Conservation (phyloP, 352 stramenopile genomes). For the Phytophthora cryptogea region DNA sequence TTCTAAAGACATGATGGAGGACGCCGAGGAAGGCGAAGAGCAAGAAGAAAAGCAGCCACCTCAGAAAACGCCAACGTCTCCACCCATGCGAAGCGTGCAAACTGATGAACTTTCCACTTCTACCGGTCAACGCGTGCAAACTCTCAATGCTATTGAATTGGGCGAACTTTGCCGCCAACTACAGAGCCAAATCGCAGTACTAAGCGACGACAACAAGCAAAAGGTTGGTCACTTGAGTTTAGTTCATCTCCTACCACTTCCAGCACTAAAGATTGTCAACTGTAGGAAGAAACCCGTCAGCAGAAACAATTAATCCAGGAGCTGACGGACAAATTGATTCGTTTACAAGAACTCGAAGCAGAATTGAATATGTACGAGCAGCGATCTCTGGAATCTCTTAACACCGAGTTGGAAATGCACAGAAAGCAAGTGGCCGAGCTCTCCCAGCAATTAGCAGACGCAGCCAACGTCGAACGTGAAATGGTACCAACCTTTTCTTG, state of each 20-base stretch:
- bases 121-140: constrained; percentile 13
- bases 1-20: neutral
- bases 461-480: constrained; percentile 19
- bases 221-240: constrained; percentile 17
- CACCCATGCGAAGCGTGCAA: no score
- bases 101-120: neutral
- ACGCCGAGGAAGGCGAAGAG: neutral
- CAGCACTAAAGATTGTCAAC: neutral
- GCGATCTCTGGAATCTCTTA: constrained; percentile 18
- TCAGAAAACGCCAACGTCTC: neutral
- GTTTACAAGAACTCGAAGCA: constrained; percentile 12
- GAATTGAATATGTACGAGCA: constrained; percentile 15
- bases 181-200: constrained; percentile 6
- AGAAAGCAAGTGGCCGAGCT: constrained; percentile 20
- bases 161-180: constrained; percentile 13
- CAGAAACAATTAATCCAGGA: constrained; percentile 13
- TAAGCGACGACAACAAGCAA: constrained; percentile 18
- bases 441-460: constrained; percentile 5
- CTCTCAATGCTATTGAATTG: constrained; percentile 6
- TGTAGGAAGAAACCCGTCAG: constrained; percentile 14
- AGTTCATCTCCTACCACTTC: no score
- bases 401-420: constrained; percentile 10
- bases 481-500: constrained; percentile 12
- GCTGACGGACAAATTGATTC: constrained; percentile 20
- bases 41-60: neutral